Conservation (phyloP, 2,329 filamentous ascomycete species). For the Peltaster fructicola region DNA sequence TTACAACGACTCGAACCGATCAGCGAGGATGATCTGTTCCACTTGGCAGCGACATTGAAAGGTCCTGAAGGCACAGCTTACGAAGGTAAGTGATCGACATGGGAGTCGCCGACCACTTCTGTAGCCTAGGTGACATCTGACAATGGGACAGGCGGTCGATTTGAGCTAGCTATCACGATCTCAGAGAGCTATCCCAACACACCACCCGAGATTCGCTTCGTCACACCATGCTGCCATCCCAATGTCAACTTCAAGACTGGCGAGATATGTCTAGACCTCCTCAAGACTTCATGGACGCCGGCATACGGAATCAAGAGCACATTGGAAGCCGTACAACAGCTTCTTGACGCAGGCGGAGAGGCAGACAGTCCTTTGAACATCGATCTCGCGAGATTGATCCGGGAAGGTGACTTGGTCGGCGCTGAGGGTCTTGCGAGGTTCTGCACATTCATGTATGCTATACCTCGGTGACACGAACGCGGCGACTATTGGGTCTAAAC, state of each 20-base stretch:
- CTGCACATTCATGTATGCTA: slow-evolving; percentile 40
- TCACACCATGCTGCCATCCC: slow-evolving; percentile 71
- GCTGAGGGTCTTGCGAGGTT: slow-evolving; percentile 54
- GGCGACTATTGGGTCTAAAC: too few relatives aligned
- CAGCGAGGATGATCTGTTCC: slow-evolving; percentile 38
- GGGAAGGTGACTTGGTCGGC: slow-evolving; percentile 49
- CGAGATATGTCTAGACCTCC: slow-evolving; percentile 84
- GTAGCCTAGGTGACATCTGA: too few relatives aligned
- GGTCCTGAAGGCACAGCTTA: slow-evolving; percentile 42
- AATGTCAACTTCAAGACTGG: slow-evolving; percentile 61
- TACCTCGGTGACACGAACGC: slow-evolving; percentile 7
- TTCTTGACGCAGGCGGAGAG: slow-evolving; percentile 45
- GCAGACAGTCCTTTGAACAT: slow-evolving; percentile 63
- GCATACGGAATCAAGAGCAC: slow-evolving; percentile 66
- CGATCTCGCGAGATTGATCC: slow-evolving; percentile 54
- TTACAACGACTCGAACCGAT: slow-evolving; percentile 39
- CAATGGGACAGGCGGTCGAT: slow-evolving; percentile 44
- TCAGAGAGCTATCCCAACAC: slow-evolving; percentile 61
- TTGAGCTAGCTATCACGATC: slow-evolving; percentile 63
- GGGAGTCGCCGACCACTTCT: slow-evolving; percentile 1
- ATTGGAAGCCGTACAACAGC: slow-evolving; percentile 52
- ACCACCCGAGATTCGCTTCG: slow-evolving; percentile 63
- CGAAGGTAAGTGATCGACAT: slow-evolving; percentile 33
- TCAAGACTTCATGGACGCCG: slow-evolving; percentile 63
- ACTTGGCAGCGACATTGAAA: slow-evolving; percentile 43